Evolutionary conservation across 1,284 basidiomycete genomes (phyloP), one percentile per base, ranked within the genome.

Genomic region (Wallemia mellicola): DNA sequence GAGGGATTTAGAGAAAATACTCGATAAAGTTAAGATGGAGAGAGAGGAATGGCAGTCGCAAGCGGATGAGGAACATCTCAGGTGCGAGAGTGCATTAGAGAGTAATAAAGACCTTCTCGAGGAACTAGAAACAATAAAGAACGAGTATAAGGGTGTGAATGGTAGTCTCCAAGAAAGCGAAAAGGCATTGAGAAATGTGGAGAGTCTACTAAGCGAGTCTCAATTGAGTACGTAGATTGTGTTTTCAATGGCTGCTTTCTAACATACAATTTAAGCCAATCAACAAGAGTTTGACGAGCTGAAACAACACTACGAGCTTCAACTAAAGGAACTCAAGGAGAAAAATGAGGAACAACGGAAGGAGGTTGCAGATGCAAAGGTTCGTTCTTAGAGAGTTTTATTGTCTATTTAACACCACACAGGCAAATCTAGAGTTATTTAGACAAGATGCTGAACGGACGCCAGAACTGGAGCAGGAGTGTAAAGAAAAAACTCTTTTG

Each of bases 201-300:
- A 95, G 69, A 81, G 83, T 5, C 91, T 98, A 1, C 72, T 99
- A 62, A 82, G 86, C 67, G 94, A 98, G 70, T 95, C 98, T 70
- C 88, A 96, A 72, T 11, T 48, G n/a, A n/a, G 38, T 48, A n/a
- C 14, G 38, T 48, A 5, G 14, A 48, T 48, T 7, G 14, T 15
- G 14, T 3, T 11, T 17, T 48, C 5, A 5, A 48, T 5, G 14
- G 3, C 9, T 3, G 3, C 38, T 15, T 11, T 11, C 38, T 48
- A 11, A 48, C 38, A 11, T 48, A 5, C 38, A 7, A 11, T 15
- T n/a, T 3, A 11, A 48, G 38, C 38, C 22, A 48, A 48, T 48
- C 38, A 48, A n/a, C 14, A 48, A n/a, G 38, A 48, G 38, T 48
- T 48, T 48, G 38, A 48, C n/a, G 38, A 48, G n/a, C 14, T 48